phyloP scores from a whole-genome alignment of 768 basidiomycete genomes.

The Pleurotus tuber-regium region DNA sequence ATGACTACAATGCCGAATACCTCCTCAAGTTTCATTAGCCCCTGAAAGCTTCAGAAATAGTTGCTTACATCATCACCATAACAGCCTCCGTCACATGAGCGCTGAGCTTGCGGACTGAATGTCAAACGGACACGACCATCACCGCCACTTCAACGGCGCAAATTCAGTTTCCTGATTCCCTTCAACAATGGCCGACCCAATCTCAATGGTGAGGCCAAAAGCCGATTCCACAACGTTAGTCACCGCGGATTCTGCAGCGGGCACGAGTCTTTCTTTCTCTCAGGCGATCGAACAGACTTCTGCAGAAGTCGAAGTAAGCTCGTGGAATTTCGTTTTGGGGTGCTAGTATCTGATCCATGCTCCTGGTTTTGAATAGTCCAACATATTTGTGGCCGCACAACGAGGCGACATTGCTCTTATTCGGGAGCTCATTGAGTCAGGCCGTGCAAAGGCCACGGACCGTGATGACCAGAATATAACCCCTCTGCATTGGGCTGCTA shows the following conservation, averaged over 20 bases:
- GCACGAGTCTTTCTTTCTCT: conserved; percentile 45
- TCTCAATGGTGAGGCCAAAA: conserved; percentile 40
- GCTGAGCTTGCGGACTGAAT: not conserved
- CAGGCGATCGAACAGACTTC: conserved; percentile 35
- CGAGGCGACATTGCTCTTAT: conserved; percentile 74
- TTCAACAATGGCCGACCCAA: conserved; percentile 34
- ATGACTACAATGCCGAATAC: too few relatives aligned
- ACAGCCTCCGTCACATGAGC: too few relatives aligned
- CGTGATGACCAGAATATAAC: conserved; percentile 91
- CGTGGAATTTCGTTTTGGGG: not conserved
- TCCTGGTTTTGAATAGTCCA: conserved; percentile 37
- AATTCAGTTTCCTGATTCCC: conserved; percentile 1
- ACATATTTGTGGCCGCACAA: conserved; percentile 84
- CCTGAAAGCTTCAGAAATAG: not conserved
- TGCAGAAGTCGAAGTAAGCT: conserved; percentile 38
- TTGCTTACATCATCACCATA: not conserved
- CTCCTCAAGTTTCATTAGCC: too few relatives aligned
- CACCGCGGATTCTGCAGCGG: conserved; percentile 43
- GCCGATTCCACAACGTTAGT: conserved; percentile 48
- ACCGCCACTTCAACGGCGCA: not conserved
- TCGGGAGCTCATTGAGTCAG: conserved; percentile 66
- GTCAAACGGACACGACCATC: conserved; percentile 1
- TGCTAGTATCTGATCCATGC: not conserved
- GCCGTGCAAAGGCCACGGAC: conserved; percentile 68
- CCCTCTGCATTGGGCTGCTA: conserved; percentile 96